phyloP scores from a whole-genome alignment of 75 land plant genomes.

The Cryptomeria japonica region DNA sequence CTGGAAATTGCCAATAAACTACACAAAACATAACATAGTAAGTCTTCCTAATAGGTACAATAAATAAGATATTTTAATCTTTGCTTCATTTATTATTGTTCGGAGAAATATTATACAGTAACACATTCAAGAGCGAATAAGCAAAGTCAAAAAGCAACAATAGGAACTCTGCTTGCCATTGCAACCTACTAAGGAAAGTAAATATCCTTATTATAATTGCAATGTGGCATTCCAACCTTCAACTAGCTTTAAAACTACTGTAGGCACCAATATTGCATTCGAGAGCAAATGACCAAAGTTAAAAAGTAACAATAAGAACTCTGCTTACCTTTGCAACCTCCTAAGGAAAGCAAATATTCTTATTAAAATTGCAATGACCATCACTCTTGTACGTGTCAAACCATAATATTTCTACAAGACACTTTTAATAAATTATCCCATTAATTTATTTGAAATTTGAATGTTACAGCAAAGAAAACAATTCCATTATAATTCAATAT shows the following conservation, averaged over 20 bases:
- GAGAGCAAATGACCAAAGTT: background rate
- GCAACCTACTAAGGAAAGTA: background rate
- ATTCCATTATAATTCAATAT: background rate
- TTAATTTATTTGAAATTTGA: background rate
- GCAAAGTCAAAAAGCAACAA: background rate
- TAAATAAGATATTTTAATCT: background rate
- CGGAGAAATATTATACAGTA: background rate
- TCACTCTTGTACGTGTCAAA: background rate
- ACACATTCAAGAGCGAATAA: background rate
- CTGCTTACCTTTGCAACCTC: background rate
- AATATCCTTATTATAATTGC: background rate
- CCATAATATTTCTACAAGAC: background rate
- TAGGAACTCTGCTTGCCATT: background rate
- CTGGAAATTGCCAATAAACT: constrained; percentile 94
- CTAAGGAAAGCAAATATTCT: background rate
- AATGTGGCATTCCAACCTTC: background rate
- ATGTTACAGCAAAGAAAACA: background rate
- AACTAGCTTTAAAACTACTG: background rate
- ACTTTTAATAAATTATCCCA: background rate
- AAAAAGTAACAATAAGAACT: background rate
- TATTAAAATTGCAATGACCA: background rate
- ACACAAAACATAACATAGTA: constrained; percentile 19
- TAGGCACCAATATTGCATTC: background rate
- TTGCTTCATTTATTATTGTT: background rate
- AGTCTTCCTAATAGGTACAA: background rate